Conservation (phyloP, 306 rosid species). For the Carpinus fangiana region DNA sequence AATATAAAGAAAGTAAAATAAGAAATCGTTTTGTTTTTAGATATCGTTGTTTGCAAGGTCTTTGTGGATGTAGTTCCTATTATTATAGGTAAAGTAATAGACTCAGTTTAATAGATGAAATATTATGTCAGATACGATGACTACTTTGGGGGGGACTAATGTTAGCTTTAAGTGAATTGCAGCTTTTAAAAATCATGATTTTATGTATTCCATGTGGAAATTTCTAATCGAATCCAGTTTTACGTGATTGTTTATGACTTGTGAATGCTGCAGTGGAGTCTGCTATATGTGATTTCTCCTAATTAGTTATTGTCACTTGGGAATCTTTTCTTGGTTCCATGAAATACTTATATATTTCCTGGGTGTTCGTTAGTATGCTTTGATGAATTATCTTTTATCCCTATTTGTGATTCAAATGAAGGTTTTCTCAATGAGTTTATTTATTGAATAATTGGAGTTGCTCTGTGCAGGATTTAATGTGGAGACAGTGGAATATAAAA, state of each 20-base stretch:
- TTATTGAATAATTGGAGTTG: slow-evolving; percentile 5
- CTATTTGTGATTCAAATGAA: background rate
- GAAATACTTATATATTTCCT: background rate
- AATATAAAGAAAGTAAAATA: background rate
- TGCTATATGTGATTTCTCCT: background rate
- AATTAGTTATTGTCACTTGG: background rate
- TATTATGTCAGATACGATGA: background rate
- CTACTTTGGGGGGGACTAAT: background rate
- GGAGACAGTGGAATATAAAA: slow-evolving; percentile 97
- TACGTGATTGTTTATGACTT: background rate
- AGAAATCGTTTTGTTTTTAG: background rate
- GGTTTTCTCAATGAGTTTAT: slow-evolving; percentile 4
- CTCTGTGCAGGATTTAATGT: slow-evolving; percentile 80
- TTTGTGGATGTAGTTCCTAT: background rate
- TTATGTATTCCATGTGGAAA: background rate
- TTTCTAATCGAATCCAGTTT: background rate
- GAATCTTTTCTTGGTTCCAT: background rate
- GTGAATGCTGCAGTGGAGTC: background rate
- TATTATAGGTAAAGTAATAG: background rate
- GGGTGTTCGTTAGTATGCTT: background rate
- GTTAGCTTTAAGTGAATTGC: background rate
- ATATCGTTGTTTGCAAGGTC: background rate
- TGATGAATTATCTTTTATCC: background rate
- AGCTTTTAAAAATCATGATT: background rate
- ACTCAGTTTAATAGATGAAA: background rate